Evolutionary conservation across 257 asterid species (phyloP), one percentile per base, ranked within the genome.

Genomic region (Schizonepeta tenuifolia): DNA sequence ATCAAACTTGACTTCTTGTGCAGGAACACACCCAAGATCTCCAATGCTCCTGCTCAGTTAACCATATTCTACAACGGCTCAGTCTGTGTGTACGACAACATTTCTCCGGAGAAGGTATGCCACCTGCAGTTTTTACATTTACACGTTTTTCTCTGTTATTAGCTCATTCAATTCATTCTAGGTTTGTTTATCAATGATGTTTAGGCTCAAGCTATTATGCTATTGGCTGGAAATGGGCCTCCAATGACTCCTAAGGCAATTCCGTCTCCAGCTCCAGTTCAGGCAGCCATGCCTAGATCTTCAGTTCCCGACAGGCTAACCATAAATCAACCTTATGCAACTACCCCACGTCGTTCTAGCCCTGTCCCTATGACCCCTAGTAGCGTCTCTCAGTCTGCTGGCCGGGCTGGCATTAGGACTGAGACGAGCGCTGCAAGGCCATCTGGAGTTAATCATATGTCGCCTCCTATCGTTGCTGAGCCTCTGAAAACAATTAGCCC

Each of bases 151-250:
- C 53, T 64, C 36, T 26, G 7, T 8, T 40, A 3, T 60, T 53
- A 9, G 46, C 55, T 21, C 36, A 17, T 21, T 26, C 65, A 21
- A 17, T 60, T 15, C 0, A 24, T 65, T 21, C 47, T 67, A 14
- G 69, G 12, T 62, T 38, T 26, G 50, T 57, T 22, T 67, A 49
- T 73, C 14, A n/a, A 40, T 72, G 70, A 58, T 43, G 3, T 72
- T 57, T 72, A 92, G 98, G 98, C 98, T 80, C 97, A 90, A 66
- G 98, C 97, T 47, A 92, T 92, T 49, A 92, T 90, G 98, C 68
- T 92, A 28, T 84, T 93, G 79, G 98, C 98, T 54, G 96, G 97
- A 71, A 90, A 93, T 43, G 93, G 86, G 41, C 86, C 92, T 36
- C 62, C 86, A 10, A 26, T 15, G 66, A 41, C 79, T 56, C 72